Evolutionary conservation across 148 eudicot species (phyloP).

Genomic region (Camellia lanceoleosa): DNA sequence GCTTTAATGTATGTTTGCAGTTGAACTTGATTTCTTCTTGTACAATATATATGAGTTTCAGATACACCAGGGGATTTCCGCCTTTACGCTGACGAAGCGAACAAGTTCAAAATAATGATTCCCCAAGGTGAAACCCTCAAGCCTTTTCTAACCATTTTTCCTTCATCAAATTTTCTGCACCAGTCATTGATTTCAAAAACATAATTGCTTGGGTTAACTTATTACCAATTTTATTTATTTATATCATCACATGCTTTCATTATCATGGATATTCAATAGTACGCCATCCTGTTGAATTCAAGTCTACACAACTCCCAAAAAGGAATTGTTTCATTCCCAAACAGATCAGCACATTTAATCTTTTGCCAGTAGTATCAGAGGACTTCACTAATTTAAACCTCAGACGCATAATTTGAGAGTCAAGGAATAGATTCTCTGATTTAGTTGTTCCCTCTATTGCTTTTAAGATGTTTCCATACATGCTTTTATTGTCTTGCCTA

Average conservation of each 20-base stretch:
- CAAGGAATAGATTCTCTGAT: not conserved
- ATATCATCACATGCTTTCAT: not conserved
- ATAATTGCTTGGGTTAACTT: not conserved
- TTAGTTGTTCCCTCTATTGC: not conserved
- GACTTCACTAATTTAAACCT: no score
- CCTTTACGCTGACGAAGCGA: conserved; percentile 65
- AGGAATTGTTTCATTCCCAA: not conserved
- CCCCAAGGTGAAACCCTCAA: conserved; percentile 60
- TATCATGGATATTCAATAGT: not conserved
- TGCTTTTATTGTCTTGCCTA: not conserved
- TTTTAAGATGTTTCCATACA: not conserved
- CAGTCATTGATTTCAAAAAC: not conserved
- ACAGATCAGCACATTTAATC: not conserved
- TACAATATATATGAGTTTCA: conserved; percentile 16
- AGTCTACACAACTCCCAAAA: not conserved
- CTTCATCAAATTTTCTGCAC: not conserved
- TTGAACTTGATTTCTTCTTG: not conserved
- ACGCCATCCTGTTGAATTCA: not conserved
- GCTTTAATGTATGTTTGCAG: not conserved
- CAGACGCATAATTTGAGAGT: not conserved
- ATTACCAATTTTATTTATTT: not conserved
- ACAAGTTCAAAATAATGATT: conserved; percentile 68
- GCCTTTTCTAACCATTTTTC: not conserved
- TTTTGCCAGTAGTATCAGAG: not conserved
- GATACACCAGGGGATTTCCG: conserved; percentile 50